phyloP scores from a whole-genome alignment of 75 land plant genomes.

The Cunninghamia lanceolata region DNA sequence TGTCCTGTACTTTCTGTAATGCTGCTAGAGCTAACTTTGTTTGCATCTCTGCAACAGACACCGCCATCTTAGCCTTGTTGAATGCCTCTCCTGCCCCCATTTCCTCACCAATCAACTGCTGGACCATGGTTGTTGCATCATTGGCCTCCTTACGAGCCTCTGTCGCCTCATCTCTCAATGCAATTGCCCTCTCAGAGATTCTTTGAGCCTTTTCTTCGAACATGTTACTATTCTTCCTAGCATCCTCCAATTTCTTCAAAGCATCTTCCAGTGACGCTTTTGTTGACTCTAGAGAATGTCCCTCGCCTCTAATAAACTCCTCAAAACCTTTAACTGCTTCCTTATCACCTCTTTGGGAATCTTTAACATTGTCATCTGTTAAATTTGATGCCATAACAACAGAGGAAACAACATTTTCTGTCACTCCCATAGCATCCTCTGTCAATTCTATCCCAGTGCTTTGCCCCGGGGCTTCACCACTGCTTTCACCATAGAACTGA shows the following conservation, averaged over 20 bases:
- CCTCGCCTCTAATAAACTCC: conserved; percentile 15
- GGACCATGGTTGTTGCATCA: conserved; percentile 36
- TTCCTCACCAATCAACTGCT: conserved; percentile 50
- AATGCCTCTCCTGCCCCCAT: conserved; percentile 50
- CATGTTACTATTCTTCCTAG: conserved; percentile 61
- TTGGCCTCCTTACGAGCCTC: conserved; percentile 57
- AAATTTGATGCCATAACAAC: not conserved
- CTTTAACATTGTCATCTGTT: not conserved
- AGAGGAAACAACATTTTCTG: conserved; percentile 1
- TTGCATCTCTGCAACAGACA: conserved; percentile 66
- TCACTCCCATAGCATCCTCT: not conserved
- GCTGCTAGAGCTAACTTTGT: conserved; percentile 45
- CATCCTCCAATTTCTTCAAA: conserved; percentile 68
- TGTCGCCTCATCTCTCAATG: conserved; percentile 72
- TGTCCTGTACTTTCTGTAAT: conserved; percentile 12
- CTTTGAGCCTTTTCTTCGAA: conserved; percentile 86
- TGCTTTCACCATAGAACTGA: not conserved
- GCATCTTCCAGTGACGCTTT: conserved; percentile 62
- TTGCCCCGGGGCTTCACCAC: not conserved
- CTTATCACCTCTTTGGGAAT: conserved; percentile 10
- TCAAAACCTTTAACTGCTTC: conserved; percentile 8
- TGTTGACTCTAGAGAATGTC: conserved; percentile 40
- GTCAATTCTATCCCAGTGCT: not conserved
- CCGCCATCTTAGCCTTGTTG: conserved; percentile 61
- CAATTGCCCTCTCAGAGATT: conserved; percentile 76